phyloP scores from a whole-genome alignment of 768 basidiomycete species.

The Amanita exitialis region DNA sequence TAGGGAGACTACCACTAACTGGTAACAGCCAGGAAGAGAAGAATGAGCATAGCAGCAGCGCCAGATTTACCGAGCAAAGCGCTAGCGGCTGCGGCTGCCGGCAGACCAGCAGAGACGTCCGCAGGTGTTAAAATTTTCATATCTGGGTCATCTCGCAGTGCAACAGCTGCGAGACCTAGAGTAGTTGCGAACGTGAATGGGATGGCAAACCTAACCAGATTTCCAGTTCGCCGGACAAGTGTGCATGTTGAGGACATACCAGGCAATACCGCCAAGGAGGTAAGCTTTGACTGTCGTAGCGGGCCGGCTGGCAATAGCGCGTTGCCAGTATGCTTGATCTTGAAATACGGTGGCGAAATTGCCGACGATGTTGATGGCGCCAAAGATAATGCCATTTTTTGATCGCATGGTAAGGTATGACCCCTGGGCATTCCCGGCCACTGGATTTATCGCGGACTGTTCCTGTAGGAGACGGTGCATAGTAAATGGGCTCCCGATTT shows the following conservation, averaged over 20 bases:
- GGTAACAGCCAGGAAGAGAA: conserved; percentile 84
- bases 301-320: conserved; percentile 82
- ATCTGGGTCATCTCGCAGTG: conserved; percentile 50
- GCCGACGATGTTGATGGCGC: conserved; percentile 82
- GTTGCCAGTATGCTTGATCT: conserved; percentile 82
- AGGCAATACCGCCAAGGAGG: conserved; percentile 79
- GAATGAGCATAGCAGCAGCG: conserved; percentile 65
- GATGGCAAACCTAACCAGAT: conserved; percentile 56
- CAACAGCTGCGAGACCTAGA: conserved; percentile 81
- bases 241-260: conserved; percentile 32
- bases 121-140: conserved; percentile 39
- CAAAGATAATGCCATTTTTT: conserved; percentile 71
- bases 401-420: conserved; percentile 79
- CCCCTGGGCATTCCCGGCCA: conserved; percentile 76
- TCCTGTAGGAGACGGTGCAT: conserved; percentile 77
- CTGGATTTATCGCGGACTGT: conserved; percentile 45
- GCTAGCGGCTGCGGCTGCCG: conserved; percentile 74
- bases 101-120: conserved; percentile 84
- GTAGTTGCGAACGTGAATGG: conserved; percentile 83
- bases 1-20: conserved; percentile 19
- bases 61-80: conserved; percentile 76
- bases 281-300: conserved; percentile 87
- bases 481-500: conserved; percentile 66
- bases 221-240: neutral
- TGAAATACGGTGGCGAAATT: conserved; percentile 59